Conservation (phyloP, 495 filamentous ascomycete species). For the Hypomontagnella monticulosa region DNA sequence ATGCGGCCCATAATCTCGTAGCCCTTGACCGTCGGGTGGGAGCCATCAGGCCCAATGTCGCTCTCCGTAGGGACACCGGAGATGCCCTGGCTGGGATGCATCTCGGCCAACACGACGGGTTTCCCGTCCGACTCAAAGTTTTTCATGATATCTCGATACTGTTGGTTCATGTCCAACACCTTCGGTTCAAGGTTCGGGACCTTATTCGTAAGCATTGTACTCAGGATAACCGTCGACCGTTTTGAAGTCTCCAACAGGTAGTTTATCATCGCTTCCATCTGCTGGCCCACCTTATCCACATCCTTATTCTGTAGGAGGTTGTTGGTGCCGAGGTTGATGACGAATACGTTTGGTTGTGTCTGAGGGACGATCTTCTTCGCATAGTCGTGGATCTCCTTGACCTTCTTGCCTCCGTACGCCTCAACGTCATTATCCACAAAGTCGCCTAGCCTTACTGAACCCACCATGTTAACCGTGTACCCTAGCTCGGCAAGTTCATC, state of each 20-base stretch:
- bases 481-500: slow-evolving; percentile 43
- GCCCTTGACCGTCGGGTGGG: slow-evolving; percentile 53
- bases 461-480: slow-evolving; percentile 46
- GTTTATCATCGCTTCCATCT: slow-evolving; percentile 35
- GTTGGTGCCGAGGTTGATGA: slow-evolving; percentile 52
- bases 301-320: slow-evolving; percentile 42
- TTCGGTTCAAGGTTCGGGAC: slow-evolving; percentile 39
- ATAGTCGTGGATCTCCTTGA: slow-evolving; percentile 43
- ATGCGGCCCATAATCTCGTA: slow-evolving; percentile 54
- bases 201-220: slow-evolving; percentile 41
- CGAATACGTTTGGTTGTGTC: slow-evolving; percentile 48
- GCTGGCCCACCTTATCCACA: slow-evolving; percentile 31
- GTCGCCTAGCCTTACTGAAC: slow-evolving; percentile 43
- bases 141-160: slow-evolving; percentile 40
- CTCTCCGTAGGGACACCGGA: slow-evolving; percentile 19
- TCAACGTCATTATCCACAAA: slow-evolving; percentile 49
- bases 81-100: slow-evolving; percentile 33
- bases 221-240: slow-evolving; percentile 36
- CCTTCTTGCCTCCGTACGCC: slow-evolving; percentile 47
- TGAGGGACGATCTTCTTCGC: slow-evolving; percentile 36
- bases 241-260: slow-evolving; percentile 31
- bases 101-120: slow-evolving; percentile 33
- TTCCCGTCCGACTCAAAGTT: slow-evolving; percentile 31
- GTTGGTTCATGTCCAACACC: slow-evolving; percentile 44
- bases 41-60: slow-evolving; percentile 36